Percentiles rank a stretch among this genome's conserved stretches.
These are phyloP conservation scores for Pleurotus platypus DNA, from an alignment of 768 basidiomycete genomes.

Conservation along the genomic window DNA sequence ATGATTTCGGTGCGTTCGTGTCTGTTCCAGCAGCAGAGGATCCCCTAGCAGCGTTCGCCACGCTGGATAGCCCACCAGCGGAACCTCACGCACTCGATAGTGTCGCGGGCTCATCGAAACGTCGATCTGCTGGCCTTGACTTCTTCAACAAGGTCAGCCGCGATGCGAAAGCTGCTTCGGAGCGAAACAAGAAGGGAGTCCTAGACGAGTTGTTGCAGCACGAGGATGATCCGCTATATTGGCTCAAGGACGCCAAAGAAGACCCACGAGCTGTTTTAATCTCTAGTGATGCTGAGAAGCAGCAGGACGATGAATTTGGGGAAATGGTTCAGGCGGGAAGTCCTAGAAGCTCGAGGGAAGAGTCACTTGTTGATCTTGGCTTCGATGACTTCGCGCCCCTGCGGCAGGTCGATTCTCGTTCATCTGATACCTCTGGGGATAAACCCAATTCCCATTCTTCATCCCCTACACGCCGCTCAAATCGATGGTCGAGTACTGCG, in stretches of 20 bases:
- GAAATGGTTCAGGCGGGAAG: conserved; percentile 8
- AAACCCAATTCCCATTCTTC: neutral
- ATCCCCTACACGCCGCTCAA: conserved; percentile 11
- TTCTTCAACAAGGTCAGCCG: conserved; percentile 64
- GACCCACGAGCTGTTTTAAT: neutral
- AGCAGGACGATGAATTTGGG: conserved; percentile 7
- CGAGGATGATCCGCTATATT: conserved; percentile 71
- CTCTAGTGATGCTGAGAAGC: neutral
- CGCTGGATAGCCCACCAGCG: neutral
- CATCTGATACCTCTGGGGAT: conserved; percentile 10
- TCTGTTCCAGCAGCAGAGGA: conserved; percentile 49
- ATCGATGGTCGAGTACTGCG: conserved; percentile 16
- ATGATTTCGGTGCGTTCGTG: conserved; percentile 57
- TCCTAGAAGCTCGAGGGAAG: conserved; percentile 13
- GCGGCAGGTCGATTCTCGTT: conserved; percentile 19
- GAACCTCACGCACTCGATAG: neutral
- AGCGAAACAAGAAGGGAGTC: conserved; percentile 47
- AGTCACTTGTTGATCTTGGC: conserved; percentile 29
- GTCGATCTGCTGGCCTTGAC: conserved; percentile 27
- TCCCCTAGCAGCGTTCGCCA: conserved; percentile 28
- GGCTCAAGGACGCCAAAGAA: conserved; percentile 30
- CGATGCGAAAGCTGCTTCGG: conserved; percentile 51
- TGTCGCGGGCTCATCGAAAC: neutral
- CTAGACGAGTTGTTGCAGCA: conserved; percentile 63
- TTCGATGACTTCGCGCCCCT: conserved; percentile 16